Evolutionary conservation across 164 flowering plant species (phyloP).

Genomic region (Magnolia kwangsiensis): DNA sequence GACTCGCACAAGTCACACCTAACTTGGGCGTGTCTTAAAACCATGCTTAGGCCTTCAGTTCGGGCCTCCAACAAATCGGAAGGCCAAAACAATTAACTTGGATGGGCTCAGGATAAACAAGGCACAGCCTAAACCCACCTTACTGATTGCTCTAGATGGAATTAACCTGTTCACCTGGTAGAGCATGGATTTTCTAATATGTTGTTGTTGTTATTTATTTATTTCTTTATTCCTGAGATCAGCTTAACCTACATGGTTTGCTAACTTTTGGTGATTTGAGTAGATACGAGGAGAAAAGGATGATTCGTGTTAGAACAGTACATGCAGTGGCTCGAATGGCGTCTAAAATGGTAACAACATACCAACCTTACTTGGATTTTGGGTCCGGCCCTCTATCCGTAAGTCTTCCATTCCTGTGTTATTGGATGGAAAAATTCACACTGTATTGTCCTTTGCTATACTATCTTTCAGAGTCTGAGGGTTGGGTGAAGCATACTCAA

Average conservation of each 20-base stretch:
- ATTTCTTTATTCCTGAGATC: neutral
- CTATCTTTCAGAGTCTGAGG: too few relatives aligned
- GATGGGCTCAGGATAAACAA: too few relatives aligned
- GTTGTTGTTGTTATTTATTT: too few relatives aligned
- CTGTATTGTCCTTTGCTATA: too few relatives aligned
- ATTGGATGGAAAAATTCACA: neutral
- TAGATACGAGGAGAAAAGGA: slow-evolving; percentile 34
- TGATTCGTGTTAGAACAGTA: slow-evolving; percentile 20
- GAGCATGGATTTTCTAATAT: neutral
- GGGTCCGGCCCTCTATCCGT: slow-evolving; percentile 22
- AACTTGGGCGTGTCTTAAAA: too few relatives aligned
- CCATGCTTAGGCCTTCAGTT: too few relatives aligned
- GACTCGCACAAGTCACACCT: too few relatives aligned
- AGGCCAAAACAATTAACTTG: too few relatives aligned
- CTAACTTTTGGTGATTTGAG: neutral
- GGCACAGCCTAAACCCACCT: too few relatives aligned
- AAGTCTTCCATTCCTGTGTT: slow-evolving; percentile 8
- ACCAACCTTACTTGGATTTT: slow-evolving; percentile 21
- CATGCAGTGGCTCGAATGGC: slow-evolving; percentile 33
- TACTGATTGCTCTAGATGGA: neutral
- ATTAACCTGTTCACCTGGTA: neutral
- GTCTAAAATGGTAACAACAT: slow-evolving; percentile 19
- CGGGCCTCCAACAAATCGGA: too few relatives aligned
- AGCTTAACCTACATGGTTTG: neutral
- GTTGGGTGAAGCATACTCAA: too few relatives aligned